These are phyloP conservation scores for Conidiobolus incongruus DNA, from an alignment of 371 early-diverging fungal species.

Conservation along the genomic window DNA sequence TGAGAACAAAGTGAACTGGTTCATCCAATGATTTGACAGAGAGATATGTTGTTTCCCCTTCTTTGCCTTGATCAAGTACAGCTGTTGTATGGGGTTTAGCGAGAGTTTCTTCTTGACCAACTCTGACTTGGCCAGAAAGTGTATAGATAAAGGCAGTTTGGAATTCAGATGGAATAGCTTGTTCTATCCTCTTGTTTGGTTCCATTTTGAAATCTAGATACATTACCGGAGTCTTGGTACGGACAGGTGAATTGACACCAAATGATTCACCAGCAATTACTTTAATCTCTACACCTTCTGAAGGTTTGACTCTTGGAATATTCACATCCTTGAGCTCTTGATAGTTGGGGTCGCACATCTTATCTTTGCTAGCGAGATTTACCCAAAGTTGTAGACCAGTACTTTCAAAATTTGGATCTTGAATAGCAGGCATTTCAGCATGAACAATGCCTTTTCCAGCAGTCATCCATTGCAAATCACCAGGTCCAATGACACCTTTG, in stretches of 20 bases:
- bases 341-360: constrained; percentile 35
- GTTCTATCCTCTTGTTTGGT: too few species aligned
- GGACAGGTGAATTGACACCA: constrained; percentile 28
- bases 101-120: too few species aligned
- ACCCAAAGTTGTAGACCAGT: constrained; percentile 45
- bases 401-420: constrained; percentile 11
- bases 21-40: too few species aligned
- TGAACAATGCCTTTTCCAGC: constrained; percentile 40
- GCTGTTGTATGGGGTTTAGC: constrained; percentile 23
- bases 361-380: constrained; percentile 32
- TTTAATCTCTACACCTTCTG: too few species aligned
- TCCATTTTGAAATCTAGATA: constrained; percentile 38
- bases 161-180: too few species aligned
- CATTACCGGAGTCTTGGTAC: constrained; percentile 42
- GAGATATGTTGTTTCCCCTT: background rate
- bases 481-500: background rate
- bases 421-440: constrained; percentile 29
- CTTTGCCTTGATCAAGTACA: background rate
- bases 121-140: too few species aligned
- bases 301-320: too few species aligned
- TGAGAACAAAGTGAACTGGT: background rate
- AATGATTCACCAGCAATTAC: too few species aligned
- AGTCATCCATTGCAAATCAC: constrained; percentile 35
- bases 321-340: too few species aligned
- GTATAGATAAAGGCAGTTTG: too few species aligned